Evolutionary conservation across 371 early-diverging fungal species (phyloP).

Genomic region (Conidiobolus incongruus): DNA sequence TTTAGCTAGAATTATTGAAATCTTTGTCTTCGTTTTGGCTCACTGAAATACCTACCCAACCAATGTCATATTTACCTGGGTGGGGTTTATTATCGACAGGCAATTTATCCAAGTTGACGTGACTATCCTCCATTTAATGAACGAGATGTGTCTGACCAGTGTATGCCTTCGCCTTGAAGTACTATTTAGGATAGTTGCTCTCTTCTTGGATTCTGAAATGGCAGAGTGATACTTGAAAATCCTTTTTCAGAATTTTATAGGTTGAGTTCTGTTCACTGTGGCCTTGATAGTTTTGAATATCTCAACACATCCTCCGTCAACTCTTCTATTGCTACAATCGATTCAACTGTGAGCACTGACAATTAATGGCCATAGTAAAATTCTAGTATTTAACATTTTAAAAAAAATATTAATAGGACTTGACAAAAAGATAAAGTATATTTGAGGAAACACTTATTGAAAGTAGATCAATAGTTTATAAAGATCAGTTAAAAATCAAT

Average conservation of each 20-base stretch:
- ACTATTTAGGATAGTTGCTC: background rate
- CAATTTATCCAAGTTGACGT: background rate
- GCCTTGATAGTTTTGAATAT: background rate
- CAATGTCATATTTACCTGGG: background rate
- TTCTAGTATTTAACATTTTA: no score
- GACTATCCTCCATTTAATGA: background rate
- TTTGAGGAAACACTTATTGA: no score
- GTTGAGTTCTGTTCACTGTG: background rate
- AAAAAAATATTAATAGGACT: no score
- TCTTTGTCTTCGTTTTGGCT: background rate
- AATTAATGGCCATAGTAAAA: no score
- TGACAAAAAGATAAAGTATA: no score
- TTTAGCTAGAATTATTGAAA: background rate
- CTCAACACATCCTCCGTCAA: constrained; percentile 7
- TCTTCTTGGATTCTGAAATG: background rate
- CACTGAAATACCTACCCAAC: background rate
- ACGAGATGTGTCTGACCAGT: background rate
- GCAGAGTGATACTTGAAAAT: background rate
- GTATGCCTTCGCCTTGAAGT: background rate
- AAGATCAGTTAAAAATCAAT: no score
- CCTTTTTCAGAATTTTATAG: background rate
- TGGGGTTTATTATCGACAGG: background rate
- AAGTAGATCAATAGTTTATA: no score
- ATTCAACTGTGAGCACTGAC: constrained; percentile 13
- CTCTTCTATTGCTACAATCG: constrained; percentile 10